A percentile compares a stretch with the other conserved stretches of the same genome.
phyloP scores from a whole-genome alignment of 345 rosid genomes.

The Brassica cretica region DNA sequence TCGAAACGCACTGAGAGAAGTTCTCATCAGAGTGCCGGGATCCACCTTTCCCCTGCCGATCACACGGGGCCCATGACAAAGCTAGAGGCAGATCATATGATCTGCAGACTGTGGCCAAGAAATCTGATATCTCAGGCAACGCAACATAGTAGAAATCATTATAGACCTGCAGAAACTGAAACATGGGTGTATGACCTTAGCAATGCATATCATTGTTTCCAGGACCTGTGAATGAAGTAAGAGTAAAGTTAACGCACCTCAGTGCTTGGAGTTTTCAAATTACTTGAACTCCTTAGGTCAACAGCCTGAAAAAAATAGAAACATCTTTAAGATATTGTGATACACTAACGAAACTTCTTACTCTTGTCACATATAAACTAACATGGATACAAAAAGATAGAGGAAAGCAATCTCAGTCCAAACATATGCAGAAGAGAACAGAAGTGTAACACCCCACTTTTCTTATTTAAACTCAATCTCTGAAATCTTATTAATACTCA shows the following conservation, averaged over 20 bases:
- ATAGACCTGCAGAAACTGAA: conserved; percentile 54
- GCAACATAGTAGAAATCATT: conserved; percentile 52
- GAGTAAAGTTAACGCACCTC: conserved; percentile 47
- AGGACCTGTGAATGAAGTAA: conserved; percentile 17
- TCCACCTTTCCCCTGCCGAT: conserved; percentile 64
- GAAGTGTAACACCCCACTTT: no score
- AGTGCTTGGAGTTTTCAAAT: conserved; percentile 47
- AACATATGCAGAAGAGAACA: not conserved
- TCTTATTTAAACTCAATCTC: no score
- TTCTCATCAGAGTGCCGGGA: conserved; percentile 67
- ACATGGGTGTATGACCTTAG: conserved; percentile 33
- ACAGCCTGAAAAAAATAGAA: conserved; percentile 65
- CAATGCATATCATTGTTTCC: conserved; percentile 14
- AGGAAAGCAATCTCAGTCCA: not conserved
- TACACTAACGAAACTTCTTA: conserved; percentile 12
- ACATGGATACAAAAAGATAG: not conserved
- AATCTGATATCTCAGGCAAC: conserved; percentile 54
- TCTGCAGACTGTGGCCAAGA: conserved; percentile 62
- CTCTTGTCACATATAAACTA: not conserved
- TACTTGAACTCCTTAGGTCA: conserved; percentile 67
- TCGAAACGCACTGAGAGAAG: conserved; percentile 56
- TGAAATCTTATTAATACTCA: no score
- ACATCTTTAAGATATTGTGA: conserved; percentile 14
- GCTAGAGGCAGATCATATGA: conserved; percentile 68
- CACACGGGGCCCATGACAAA: conserved; percentile 78